Evolutionary conservation across 192 early-diverging fungal genomes (phyloP).

Genomic region (Umbelopsis sp.): DNA sequence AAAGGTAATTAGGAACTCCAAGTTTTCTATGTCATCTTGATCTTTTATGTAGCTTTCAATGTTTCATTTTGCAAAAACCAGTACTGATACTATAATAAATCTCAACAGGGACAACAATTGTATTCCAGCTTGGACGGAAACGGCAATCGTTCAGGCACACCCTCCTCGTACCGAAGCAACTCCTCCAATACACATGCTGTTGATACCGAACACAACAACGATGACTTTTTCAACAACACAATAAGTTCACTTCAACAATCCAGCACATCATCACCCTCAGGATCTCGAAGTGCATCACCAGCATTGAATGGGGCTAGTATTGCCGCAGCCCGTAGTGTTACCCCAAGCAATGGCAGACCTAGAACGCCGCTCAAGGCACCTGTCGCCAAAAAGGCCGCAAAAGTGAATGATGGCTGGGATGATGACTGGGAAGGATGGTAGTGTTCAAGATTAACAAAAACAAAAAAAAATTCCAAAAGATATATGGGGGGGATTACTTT

Average conservation of each 20-base stretch:
- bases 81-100: neutral
- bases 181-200: slow-evolving; percentile 25
- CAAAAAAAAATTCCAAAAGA: no score
- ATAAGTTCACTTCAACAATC: slow-evolving; percentile 35
- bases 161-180: slow-evolving; percentile 15
- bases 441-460: neutral
- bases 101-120: slow-evolving; percentile 9
- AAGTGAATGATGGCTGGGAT: slow-evolving; percentile 34
- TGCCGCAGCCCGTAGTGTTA: slow-evolving; percentile 13
- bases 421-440: slow-evolving; percentile 48
- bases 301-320: slow-evolving; percentile 9
- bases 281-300: slow-evolving; percentile 32
- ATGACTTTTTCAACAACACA: slow-evolving; percentile 45
- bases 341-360: slow-evolving; percentile 25
- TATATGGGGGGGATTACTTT: no score
- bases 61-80: neutral
- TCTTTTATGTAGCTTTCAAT: no score
- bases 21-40: neutral
- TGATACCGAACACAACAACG: slow-evolving; percentile 21
- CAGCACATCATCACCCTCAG: slow-evolving; percentile 18
- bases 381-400: slow-evolving; percentile 16
- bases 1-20: slow-evolving; percentile 42
- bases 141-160: slow-evolving; percentile 11
- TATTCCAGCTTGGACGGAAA: slow-evolving; percentile 9
- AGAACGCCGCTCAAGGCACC: slow-evolving; percentile 33